phyloP scores from a whole-genome alignment of 2,329 filamentous ascomycete species.

The Pseudogymnoascus sp. region DNA sequence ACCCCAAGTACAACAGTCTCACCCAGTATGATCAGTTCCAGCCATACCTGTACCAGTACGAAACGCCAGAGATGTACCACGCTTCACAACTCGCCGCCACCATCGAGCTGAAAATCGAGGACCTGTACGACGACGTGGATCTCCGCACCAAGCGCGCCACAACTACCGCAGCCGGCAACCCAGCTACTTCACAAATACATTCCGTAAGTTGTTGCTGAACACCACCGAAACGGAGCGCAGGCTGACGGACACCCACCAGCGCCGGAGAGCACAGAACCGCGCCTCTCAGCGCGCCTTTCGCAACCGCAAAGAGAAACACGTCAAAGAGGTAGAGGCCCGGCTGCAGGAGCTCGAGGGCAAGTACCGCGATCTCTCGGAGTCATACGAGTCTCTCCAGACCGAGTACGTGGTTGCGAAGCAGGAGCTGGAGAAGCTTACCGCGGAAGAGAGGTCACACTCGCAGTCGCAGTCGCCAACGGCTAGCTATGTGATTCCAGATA shows the following conservation, averaged over 20 bases:
- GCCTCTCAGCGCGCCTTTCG: slow-evolving; percentile 54
- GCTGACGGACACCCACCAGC: slow-evolving; percentile 30
- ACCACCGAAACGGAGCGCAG: neutral
- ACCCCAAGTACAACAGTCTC: neutral
- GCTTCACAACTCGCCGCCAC: slow-evolving; percentile 13
- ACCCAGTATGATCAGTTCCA: neutral
- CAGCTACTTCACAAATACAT: slow-evolving; percentile 28
- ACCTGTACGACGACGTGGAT: slow-evolving; percentile 29
- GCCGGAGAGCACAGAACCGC: slow-evolving; percentile 52
- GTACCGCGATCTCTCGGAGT: slow-evolving; percentile 47
- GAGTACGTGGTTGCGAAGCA: slow-evolving; percentile 28
- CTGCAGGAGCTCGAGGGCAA: slow-evolving; percentile 46
- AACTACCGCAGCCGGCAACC: slow-evolving; percentile 22
- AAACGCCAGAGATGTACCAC: slow-evolving; percentile 22
- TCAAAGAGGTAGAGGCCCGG: slow-evolving; percentile 53
- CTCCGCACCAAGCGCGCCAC: slow-evolving; percentile 25
- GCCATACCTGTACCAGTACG: slow-evolving; percentile 20
- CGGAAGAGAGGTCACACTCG: neutral
- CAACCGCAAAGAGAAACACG: slow-evolving; percentile 57
- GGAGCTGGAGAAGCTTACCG: slow-evolving; percentile 24
- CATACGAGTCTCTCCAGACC: slow-evolving; percentile 43
- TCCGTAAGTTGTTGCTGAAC: slow-evolving; percentile 22
- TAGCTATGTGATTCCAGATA: neutral
- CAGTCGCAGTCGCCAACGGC: neutral
- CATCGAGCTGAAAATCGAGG: slow-evolving; percentile 29